These are phyloP conservation scores for Aciculoconidium aculeatum DNA, from an alignment of 805 yeast genomes.

Conservation along the genomic window DNA sequence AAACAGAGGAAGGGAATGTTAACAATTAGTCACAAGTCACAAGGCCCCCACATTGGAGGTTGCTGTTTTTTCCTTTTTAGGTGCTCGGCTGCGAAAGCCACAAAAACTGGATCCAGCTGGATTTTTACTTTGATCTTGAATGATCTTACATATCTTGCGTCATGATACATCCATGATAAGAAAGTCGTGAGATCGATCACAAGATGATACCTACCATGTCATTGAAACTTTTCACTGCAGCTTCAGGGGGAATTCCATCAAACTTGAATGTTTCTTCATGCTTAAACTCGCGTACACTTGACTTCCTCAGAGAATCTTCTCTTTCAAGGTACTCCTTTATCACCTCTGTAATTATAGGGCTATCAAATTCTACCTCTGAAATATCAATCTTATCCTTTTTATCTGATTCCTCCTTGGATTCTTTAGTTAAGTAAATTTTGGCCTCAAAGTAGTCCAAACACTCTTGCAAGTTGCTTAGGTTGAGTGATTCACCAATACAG, in stretches of 20 bases:
- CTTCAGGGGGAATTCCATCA: constrained; percentile 1
- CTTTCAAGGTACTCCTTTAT: constrained; percentile 8
- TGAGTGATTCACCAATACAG: constrained; percentile 11
- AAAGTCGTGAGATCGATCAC: no score
- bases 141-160: no score
- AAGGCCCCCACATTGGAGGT: no score
- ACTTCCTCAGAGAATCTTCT: constrained; percentile 1
- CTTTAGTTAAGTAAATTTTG: constrained; percentile 14
- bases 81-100: no score
- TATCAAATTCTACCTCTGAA: constrained; percentile 21
- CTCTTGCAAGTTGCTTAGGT: constrained; percentile 10
- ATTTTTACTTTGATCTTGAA: no score
- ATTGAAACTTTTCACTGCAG: no score
- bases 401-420: constrained; percentile 7
- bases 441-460: constrained; percentile 15
- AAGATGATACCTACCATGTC: no score
- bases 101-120: no score
- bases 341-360: constrained; percentile 17
- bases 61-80: no score
- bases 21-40: no score
- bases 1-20: no score
- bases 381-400: constrained; percentile 14
- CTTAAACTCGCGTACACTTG: constrained; percentile 8
- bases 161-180: no score
- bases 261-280: constrained; percentile 18